Conservation (phyloP, 2,329 filamentous ascomycete species). For the Nothophaeocryptopus gaeumannii region DNA sequence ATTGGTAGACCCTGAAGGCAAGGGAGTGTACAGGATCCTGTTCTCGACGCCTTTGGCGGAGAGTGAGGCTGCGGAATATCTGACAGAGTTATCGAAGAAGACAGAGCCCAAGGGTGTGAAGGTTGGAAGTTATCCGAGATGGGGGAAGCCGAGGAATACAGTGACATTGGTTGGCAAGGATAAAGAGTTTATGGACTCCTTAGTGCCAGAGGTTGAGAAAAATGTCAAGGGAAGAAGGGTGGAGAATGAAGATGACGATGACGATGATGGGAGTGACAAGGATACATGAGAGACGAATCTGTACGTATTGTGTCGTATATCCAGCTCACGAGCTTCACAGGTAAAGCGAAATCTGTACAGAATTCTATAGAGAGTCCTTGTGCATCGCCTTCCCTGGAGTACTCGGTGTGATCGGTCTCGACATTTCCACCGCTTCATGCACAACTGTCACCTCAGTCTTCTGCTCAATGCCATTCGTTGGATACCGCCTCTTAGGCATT, state of each 20-base stretch:
- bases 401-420: no score
- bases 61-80: constrained; percentile 76
- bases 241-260: constrained; percentile 61
- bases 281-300: constrained; percentile 28
- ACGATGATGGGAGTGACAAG: constrained; percentile 43
- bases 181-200: constrained; percentile 69
- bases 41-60: constrained; percentile 86
- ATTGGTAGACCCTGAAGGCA: constrained; percentile 74
- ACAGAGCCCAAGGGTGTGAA: constrained; percentile 78
- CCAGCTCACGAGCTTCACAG: no score
- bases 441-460: constrained; percentile 11
- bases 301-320: background rate
- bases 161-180: constrained; percentile 83
- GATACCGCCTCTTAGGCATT: background rate
- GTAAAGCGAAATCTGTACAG: background rate
- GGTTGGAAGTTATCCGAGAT: constrained; percentile 91
- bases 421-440: constrained; percentile 7
- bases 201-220: constrained; percentile 73
- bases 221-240: constrained; percentile 73
- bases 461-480: constrained; percentile 11
- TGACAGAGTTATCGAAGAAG: constrained; percentile 73
- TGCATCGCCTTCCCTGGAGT: background rate
- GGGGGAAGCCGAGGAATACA: constrained; percentile 83
- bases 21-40: constrained; percentile 72
- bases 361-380: background rate